Conservation (phyloP, 176 grass and related monocot genomes). For the Hordeum vulgare region DNA sequence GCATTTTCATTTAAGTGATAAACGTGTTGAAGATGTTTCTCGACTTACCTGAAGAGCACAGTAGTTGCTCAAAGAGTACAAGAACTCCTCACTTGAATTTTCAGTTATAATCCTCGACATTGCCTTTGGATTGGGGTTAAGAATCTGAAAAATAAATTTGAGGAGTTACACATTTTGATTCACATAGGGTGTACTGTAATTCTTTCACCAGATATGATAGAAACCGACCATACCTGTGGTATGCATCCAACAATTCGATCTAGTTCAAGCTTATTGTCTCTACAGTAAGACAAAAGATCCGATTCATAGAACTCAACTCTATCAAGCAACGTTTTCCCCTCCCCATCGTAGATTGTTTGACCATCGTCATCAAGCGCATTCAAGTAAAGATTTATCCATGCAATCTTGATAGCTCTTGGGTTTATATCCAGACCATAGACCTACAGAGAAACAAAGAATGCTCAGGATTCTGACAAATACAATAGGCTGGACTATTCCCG, state of each 20-base stretch:
- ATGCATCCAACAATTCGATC: constrained; percentile 89
- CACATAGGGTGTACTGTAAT: neutral
- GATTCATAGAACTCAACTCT: constrained; percentile 92
- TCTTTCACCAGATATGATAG: neutral
- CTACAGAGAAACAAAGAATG: constrained; percentile 27
- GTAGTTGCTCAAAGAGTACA: constrained; percentile 19
- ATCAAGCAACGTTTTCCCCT: constrained; percentile 75
- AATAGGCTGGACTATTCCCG: too few species aligned
- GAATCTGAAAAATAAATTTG: constrained; percentile 45
- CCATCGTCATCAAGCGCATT: constrained; percentile 83
- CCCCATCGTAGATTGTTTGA: constrained; percentile 43
- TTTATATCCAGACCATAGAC: constrained; percentile 93
- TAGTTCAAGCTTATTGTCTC: constrained; percentile 71
- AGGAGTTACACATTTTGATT: too few species aligned
- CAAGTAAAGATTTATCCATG: constrained; percentile 8
- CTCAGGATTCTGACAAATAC: neutral
- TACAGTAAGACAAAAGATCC: constrained; percentile 80
- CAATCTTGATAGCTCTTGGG: constrained; percentile 13
- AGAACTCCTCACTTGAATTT: constrained; percentile 86
- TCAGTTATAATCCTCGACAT: constrained; percentile 95
- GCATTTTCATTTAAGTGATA: neutral
- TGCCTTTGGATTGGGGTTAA: constrained; percentile 9
- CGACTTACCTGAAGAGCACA: too few species aligned
- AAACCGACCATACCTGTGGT: constrained; percentile 14
- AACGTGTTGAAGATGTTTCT: too few species aligned